phyloP scores from a whole-genome alignment of 2,329 filamentous ascomycete genomes.

The Mollisiaceae sp. region DNA sequence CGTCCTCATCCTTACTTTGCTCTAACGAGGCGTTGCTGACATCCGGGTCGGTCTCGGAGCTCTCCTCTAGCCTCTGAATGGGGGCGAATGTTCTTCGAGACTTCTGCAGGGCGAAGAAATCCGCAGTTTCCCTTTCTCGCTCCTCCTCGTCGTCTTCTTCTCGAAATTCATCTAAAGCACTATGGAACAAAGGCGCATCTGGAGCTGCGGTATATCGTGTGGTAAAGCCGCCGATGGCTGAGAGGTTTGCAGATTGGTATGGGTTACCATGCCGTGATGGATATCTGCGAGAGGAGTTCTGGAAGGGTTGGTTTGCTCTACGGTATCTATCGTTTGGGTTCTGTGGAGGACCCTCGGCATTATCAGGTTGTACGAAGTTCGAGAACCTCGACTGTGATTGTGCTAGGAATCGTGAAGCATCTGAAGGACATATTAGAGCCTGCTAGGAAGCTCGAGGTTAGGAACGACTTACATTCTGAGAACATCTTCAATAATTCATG shows the following conservation, averaged over 20 bases:
- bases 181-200: constrained; percentile 93
- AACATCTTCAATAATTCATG: constrained; percentile 38
- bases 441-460: not conserved
- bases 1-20: constrained; percentile 56
- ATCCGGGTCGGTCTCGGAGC: constrained; percentile 79
- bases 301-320: constrained; percentile 35
- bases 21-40: constrained; percentile 61
- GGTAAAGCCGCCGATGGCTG: constrained; percentile 75
- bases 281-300: constrained; percentile 37
- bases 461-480: constrained; percentile 41
- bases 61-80: constrained; percentile 77
- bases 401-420: constrained; percentile 94
- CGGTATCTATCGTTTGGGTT: constrained; percentile 43
- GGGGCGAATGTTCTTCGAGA: constrained; percentile 88
- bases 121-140: constrained; percentile 88
- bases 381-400: constrained; percentile 94
- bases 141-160: constrained; percentile 95
- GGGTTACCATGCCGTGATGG: constrained; percentile 65
- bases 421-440: constrained; percentile 52
- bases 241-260: constrained; percentile 65
- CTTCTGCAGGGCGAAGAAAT: constrained; percentile 88
- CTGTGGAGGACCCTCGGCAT: constrained; percentile 46
- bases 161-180: constrained; percentile 84
- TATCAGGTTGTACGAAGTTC: constrained; percentile 67
- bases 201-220: constrained; percentile 74